phyloP scores from a whole-genome alignment of 2,329 filamentous ascomycete genomes.

The Colletotrichum sp. region DNA sequence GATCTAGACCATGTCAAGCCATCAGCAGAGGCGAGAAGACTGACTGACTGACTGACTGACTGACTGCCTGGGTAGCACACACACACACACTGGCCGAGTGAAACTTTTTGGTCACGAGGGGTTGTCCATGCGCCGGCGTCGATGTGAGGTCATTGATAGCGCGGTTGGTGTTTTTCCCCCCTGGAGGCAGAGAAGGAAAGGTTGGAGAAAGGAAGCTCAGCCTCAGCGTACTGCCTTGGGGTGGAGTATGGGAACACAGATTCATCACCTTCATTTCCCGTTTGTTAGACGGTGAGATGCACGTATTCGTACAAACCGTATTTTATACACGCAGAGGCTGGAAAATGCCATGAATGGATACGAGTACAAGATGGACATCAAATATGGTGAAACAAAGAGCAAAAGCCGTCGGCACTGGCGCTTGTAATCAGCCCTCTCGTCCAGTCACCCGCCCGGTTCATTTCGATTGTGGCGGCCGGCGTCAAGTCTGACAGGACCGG shows the following conservation, averaged over 20 bases:
- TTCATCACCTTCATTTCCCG: conserved; percentile 3
- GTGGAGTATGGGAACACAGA: background rate
- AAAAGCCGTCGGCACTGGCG: background rate
- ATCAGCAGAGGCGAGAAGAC: background rate
- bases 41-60: background rate
- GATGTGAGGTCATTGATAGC: background rate
- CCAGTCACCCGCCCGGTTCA: background rate
- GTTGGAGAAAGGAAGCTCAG: background rate
- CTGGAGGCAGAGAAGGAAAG: background rate
- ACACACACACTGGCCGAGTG: background rate
- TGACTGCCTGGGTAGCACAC: background rate
- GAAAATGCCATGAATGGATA: background rate
- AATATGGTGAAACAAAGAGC: background rate
- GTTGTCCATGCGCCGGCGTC: background rate
- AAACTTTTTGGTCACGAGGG: conserved; percentile 2
- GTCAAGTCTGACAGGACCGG: background rate
- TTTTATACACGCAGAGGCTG: background rate
- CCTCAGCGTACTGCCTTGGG: background rate
- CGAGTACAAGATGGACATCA: background rate
- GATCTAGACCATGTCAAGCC: background rate
- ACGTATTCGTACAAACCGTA: background rate
- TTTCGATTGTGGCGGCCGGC: background rate
- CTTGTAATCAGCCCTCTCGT: background rate
- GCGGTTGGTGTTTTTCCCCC: background rate
- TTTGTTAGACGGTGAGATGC: background rate